Conservation (phyloP, 2,329 filamentous ascomycete species). For the Aspergillus tubingensis region DNA sequence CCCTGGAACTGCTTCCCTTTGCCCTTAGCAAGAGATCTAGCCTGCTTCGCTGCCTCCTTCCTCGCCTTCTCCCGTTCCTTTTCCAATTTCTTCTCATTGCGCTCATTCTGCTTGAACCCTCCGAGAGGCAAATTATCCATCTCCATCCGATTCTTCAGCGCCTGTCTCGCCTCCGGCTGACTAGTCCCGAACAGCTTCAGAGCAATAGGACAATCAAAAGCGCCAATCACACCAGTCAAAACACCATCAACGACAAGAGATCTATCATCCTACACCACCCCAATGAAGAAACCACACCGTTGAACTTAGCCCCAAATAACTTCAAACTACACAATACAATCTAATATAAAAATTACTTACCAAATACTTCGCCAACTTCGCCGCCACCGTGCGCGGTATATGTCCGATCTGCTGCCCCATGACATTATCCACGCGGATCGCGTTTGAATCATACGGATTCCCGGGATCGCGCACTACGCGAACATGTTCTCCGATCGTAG, state of each 20-base stretch:
- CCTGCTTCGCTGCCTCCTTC: constrained; percentile 41
- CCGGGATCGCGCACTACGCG: constrained; percentile 64
- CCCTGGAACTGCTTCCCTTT: constrained; percentile 30
- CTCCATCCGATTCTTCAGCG: constrained; percentile 65
- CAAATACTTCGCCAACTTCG: constrained; percentile 73
- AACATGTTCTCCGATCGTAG: constrained; percentile 64
- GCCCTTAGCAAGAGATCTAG: constrained; percentile 28
- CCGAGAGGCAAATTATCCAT: constrained; percentile 62
- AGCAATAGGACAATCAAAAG: constrained; percentile 71
- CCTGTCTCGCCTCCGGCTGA: constrained; percentile 53
- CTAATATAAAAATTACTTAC: constrained; percentile 43
- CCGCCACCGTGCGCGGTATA: constrained; percentile 65
- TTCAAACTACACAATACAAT: neutral
- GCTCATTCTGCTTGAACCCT: constrained; percentile 57
- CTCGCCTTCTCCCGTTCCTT: constrained; percentile 56
- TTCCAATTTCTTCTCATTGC: constrained; percentile 44
- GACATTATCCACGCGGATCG: constrained; percentile 77
- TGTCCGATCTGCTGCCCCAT: constrained; percentile 76
- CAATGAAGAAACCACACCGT: neutral
- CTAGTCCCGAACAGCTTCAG: constrained; percentile 70
- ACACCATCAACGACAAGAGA: constrained; percentile 68
- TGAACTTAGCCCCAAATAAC: neutral
- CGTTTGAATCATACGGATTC: constrained; percentile 73
- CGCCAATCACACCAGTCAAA: constrained; percentile 66
- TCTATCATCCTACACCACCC: constrained; percentile 50